A percentile compares a stretch with the other conserved stretches of the same genome.
phyloP scores from a whole-genome alignment of 805 yeast genomes.

The Lachancea lanzarotensis region DNA sequence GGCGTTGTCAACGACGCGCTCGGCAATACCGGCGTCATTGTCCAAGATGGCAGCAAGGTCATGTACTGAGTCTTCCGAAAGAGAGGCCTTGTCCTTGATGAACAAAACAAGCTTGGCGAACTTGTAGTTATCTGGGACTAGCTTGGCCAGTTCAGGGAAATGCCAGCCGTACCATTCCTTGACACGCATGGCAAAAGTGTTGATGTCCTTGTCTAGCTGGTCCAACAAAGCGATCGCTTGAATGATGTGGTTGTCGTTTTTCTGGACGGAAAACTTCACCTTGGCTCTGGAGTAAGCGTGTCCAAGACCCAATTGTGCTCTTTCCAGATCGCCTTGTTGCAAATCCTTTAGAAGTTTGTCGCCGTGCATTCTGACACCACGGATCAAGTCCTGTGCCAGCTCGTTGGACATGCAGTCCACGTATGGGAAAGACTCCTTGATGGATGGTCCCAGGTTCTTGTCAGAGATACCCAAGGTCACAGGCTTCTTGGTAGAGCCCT shows the following conservation, averaged over 20 bases:
- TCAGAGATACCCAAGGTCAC: slow-evolving; percentile 84
- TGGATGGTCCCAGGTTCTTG: slow-evolving; percentile 91
- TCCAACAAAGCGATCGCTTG: slow-evolving; percentile 97
- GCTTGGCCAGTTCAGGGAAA: slow-evolving; percentile 92
- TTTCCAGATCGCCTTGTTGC: slow-evolving; percentile 91
- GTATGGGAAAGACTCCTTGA: slow-evolving; percentile 83
- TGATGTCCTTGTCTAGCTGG: slow-evolving; percentile 96
- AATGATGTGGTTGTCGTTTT: slow-evolving; percentile 97
- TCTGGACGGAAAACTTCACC: slow-evolving; percentile 97
- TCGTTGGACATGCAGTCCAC: slow-evolving; percentile 89
- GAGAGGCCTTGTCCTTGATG: slow-evolving; percentile 80
- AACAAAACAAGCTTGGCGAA: slow-evolving; percentile 76
- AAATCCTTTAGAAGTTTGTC: slow-evolving; percentile 83
- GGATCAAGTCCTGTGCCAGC: slow-evolving; percentile 86
- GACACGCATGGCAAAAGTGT: slow-evolving; percentile 94
- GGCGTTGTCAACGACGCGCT: slow-evolving; percentile 88
- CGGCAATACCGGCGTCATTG: slow-evolving; percentile 89
- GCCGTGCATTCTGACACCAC: slow-evolving; percentile 92
- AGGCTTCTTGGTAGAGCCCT: slow-evolving; percentile 54
- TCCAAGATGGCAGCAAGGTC: slow-evolving; percentile 79
- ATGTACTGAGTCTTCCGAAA: slow-evolving; percentile 76
- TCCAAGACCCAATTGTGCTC: slow-evolving; percentile 98
- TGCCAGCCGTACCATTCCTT: slow-evolving; percentile 99
- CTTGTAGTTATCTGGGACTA: slow-evolving; percentile 81
- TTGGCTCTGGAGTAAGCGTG: slow-evolving; percentile 99